Evolutionary conservation across 2,329 filamentous ascomycete genomes (phyloP).

Genomic region (Neodidymelliopsis sp.): DNA sequence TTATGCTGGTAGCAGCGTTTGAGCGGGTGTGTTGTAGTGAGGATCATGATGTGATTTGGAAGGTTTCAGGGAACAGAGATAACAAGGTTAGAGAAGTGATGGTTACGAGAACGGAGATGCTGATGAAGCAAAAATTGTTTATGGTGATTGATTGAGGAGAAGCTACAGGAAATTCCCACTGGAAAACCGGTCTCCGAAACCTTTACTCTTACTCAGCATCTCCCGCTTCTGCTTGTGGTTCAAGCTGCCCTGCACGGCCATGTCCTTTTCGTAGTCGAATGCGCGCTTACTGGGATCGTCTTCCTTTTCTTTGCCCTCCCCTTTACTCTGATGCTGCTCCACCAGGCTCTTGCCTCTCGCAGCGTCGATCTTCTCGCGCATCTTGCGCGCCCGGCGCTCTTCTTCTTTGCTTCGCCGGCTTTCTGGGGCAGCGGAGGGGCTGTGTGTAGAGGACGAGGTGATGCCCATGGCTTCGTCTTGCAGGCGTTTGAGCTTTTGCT

Average conservation of each 20-base stretch:
- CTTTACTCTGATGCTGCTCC: conserved; percentile 56
- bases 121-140: no score
- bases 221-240: conserved; percentile 77
- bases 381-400: conserved; percentile 57
- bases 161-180: conserved; percentile 69
- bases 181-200: conserved; percentile 83
- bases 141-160: neutral
- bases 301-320: conserved; percentile 68
- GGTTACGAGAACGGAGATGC: no score
- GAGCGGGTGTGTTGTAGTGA: no score
- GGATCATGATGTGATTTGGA: no score
- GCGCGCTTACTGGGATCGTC: conserved; percentile 90
- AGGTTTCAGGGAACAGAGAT: no score
- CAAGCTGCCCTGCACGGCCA: conserved; percentile 77
- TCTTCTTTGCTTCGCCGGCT: conserved; percentile 50
- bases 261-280: conserved; percentile 94
- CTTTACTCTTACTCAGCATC: conserved; percentile 77
- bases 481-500: conserved; percentile 82
- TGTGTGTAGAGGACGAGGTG: conserved; percentile 50
- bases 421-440: conserved; percentile 28
- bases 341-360: conserved; percentile 54
- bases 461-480: conserved; percentile 85
- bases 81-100: no score
- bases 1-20: no score
- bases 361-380: conserved; percentile 63